Evolutionary conservation across 2,329 filamentous ascomycete species (phyloP), one percentile per base, ranked within the genome.

Genomic region (Trichoderma simmonsii): DNA sequence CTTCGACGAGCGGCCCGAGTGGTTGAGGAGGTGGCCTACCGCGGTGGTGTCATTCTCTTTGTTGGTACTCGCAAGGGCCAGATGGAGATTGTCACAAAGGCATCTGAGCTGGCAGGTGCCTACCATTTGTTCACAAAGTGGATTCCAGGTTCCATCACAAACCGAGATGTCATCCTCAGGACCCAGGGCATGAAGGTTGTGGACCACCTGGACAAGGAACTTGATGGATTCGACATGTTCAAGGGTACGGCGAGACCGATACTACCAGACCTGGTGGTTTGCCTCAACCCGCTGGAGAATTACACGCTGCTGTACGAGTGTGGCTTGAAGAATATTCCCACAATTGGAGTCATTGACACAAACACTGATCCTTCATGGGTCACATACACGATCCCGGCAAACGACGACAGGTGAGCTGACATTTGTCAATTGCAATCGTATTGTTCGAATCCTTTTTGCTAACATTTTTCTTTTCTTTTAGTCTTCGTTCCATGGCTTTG

Each of bases 381-480:
- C 65, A 98, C 96, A 4, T 99, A 99, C 80, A 93, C 93, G 15
- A 98, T 99, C 76, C 96, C 96, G 2, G 94, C 94, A 65, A 99
- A 99, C 81, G 96, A 99, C 79, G 96, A 99, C 86, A 94, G 91
- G 92, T 93, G 81, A 79, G 86, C 80, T 60, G 48, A 28, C 1
- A 6, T 18, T 5, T 28, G 4, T 2, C 15, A 7, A 32, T 32
- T 30, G 9, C 24, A 32, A 34, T 7, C 15, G 3, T 28, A 14
- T 62, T 3, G 7, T 15, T 36, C 34, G 34, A 39, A 6, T 28
- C 11, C 1, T 28, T 7, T 12, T 48, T 48, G 12, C 36, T 70
- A 63, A 56, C 28, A 24, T 24, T 1, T 3, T 57, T 9, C 9
- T 18, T 30, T 48, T 1, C 11, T 34, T 43, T 1, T 66, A 97